Evolutionary conservation across 371 early-diverging fungal genomes (phyloP), one percentile per base, ranked within the genome.

Genomic region (Rhizopus stolonifer): DNA sequence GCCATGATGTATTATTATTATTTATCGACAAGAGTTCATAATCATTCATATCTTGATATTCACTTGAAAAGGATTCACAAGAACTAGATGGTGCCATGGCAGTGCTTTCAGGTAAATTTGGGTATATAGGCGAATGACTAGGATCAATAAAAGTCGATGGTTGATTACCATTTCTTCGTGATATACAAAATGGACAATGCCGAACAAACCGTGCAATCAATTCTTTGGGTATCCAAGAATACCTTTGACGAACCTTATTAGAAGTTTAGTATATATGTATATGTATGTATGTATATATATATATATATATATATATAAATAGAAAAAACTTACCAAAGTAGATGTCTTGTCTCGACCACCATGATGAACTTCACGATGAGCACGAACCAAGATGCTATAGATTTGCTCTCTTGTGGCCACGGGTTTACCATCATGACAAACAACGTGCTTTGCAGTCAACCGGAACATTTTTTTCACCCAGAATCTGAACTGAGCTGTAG

Each of bases 401-500:
- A 83, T 76, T 33, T 81, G 70, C 46, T 81, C 83, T 23, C 77
- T 72, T 63, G 78, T 81, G 18, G 84, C 81, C 2, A 83, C 80
- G 0, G 81, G 81, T 23, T 83, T 83, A 11, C 77, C 72, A 19
- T 72, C 74, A 49, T 83, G 83, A 45, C 76, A 81, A 21, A 83
- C 77, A 19, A 70, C 53, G 6, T 76, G 63, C 22, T 70, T 68
- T 19, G 72, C 51, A 9, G 60, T 58, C 4, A 83, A 67, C 33
- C 74, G 76, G 51, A 83, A 83, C 84, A 83, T 83, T 49, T 81
- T 83, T 48, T 83, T 83, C n/a, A 79, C 84, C 81, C 84, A 83
- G 51, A 83, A 83, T 15, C 81, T 67, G 54, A 83, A 83, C 53
- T 83, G 84, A 4, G 84, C 84, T 3, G 84, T 83, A 1, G 81